Conservation (phyloP, 805 yeast genomes). For the Starmerella powellii region DNA sequence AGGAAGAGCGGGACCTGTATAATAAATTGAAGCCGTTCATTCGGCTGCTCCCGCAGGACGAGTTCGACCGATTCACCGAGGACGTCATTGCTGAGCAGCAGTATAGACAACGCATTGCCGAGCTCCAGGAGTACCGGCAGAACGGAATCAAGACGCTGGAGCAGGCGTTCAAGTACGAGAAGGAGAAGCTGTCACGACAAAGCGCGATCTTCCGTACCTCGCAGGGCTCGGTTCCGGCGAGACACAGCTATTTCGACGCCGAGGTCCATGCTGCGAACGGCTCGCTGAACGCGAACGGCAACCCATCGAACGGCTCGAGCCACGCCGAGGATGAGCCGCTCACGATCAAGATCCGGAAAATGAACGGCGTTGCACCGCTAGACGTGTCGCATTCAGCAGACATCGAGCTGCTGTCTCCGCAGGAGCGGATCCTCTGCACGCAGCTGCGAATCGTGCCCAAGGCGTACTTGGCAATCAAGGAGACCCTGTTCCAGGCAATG, state of each 20-base stretch:
- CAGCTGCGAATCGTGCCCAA: constrained; percentile 78
- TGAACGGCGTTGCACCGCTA: constrained; percentile 27
- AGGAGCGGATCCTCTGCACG: constrained; percentile 76
- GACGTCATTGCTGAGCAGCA: constrained; percentile 69
- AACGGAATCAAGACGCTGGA: constrained; percentile 80
- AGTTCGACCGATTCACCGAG: constrained; percentile 60
- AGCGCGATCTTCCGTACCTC: constrained; percentile 33
- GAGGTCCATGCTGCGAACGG: constrained; percentile 7
- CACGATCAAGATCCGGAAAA: constrained; percentile 26
- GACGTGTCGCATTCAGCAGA: constrained; percentile 56
- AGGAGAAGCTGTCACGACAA: constrained; percentile 63
- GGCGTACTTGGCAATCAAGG: constrained; percentile 87
- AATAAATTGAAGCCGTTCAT: constrained; percentile 71
- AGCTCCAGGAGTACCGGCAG: constrained; percentile 84
- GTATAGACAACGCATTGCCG: constrained; percentile 70
- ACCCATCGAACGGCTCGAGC: neutral
- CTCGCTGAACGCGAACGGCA: neutral
- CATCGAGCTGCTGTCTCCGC: constrained; percentile 68
- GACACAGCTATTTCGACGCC: constrained; percentile 19
- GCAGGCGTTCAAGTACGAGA: constrained; percentile 73
- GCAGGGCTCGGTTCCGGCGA: constrained; percentile 15
- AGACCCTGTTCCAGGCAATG: constrained; percentile 75
- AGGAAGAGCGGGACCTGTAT: constrained; percentile 77
- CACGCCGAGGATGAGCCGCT: constrained; percentile 17
- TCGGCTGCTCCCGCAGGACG: constrained; percentile 65